phyloP scores from a whole-genome alignment of 345 rosid genomes.

The Mangifera indica region DNA sequence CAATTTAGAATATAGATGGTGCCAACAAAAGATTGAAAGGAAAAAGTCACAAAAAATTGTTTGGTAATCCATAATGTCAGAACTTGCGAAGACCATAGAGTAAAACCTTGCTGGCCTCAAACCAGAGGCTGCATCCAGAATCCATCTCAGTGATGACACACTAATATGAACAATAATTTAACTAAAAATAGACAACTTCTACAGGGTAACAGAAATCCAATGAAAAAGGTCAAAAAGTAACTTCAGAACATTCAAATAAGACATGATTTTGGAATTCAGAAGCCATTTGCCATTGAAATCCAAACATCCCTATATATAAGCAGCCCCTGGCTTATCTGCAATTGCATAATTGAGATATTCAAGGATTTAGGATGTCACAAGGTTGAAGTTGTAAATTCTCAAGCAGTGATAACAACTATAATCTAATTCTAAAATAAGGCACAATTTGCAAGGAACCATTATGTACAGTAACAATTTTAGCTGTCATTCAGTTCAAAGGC shows the following conservation, averaged over 20 bases:
- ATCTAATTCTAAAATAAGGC: neutral
- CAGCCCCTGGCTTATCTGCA: neutral
- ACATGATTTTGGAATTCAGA: neutral
- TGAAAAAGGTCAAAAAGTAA: neutral
- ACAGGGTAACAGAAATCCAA: neutral
- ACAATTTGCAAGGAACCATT: conserved; percentile 1
- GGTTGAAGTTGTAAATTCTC: neutral
- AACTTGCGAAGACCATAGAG: neutral
- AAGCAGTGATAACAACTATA: neutral
- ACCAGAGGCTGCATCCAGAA: neutral
- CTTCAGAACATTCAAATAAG: neutral
- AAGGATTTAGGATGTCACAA: neutral
- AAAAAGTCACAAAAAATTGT: neutral
- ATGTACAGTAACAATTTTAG: conserved; percentile 5
- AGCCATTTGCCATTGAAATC: neutral
- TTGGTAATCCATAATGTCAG: neutral
- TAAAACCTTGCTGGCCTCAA: neutral
- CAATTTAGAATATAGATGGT: neutral
- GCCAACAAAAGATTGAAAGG: neutral
- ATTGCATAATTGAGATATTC: neutral
- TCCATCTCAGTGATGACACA: neutral
- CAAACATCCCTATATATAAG: neutral
- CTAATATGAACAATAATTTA: neutral
- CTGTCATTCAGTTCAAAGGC: conserved; percentile 1
- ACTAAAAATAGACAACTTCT: neutral